Evolutionary conservation across 169 alveolate species (phyloP).

Genomic region (Plasmodium ovale): DNA sequence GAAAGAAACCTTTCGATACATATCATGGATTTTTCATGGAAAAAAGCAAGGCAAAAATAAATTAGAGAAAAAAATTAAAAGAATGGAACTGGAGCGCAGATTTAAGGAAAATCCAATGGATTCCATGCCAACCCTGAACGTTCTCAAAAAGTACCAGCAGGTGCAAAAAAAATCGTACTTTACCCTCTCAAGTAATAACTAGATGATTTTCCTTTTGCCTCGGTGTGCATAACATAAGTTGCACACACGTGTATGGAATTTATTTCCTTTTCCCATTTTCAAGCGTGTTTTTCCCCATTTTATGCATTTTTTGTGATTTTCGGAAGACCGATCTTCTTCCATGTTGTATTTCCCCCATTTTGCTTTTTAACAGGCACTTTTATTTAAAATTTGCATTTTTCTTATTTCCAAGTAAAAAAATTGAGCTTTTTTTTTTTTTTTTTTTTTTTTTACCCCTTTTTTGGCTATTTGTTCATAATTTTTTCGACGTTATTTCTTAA

Average conservation of each 20-base stretch:
- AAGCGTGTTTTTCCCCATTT: too few relatives aligned
- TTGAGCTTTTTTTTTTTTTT: too few relatives aligned
- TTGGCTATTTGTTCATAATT: not conserved
- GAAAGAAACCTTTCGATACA: slow-evolving; percentile 83
- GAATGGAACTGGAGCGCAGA: slow-evolving; percentile 82
- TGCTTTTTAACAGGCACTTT: too few relatives aligned
- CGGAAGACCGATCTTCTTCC: too few relatives aligned
- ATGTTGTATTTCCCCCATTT: not conserved
- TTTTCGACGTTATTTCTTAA: not conserved
- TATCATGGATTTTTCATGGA: slow-evolving; percentile 86
- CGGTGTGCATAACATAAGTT: too few relatives aligned
- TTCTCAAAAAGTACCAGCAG: slow-evolving; percentile 79
- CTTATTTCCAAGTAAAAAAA: too few relatives aligned
- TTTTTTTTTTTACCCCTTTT: not conserved
- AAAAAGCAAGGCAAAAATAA: slow-evolving; percentile 85
- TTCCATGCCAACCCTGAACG: slow-evolving; percentile 85
- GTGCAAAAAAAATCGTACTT: slow-evolving; percentile 80
- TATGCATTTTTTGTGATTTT: too few relatives aligned
- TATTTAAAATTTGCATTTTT: too few relatives aligned
- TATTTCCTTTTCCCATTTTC: too few relatives aligned
- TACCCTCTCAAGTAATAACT: slow-evolving; percentile 53
- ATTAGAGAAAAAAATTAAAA: slow-evolving; percentile 79
- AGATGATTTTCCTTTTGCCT: not conserved
- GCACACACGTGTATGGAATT: not conserved
- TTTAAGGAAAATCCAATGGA: slow-evolving; percentile 81